These are phyloP conservation scores for Colletotrichum echinochloae DNA, from an alignment of 2,329 filamentous ascomycete genomes.

Conservation along the genomic window DNA sequence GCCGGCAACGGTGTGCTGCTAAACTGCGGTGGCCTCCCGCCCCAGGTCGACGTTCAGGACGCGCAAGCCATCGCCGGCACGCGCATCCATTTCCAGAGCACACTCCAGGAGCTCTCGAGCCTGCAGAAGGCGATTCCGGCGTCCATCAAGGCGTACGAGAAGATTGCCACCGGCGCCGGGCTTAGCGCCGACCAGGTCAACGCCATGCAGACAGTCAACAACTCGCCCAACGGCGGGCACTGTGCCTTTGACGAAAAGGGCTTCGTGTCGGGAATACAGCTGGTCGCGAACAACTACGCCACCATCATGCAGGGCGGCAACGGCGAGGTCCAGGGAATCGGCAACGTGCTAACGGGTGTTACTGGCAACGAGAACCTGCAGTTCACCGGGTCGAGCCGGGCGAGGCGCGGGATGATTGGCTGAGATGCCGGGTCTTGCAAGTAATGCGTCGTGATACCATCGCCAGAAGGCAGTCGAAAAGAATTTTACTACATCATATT, in stretches of 20 bases:
- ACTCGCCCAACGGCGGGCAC: constrained; percentile 66
- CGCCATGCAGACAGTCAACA: constrained; percentile 67
- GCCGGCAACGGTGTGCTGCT: constrained; percentile 64
- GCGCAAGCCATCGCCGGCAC: constrained; percentile 58
- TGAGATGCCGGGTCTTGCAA: not conserved
- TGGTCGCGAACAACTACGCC: constrained; percentile 65
- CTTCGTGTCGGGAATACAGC: constrained; percentile 68
- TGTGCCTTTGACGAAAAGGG: constrained; percentile 68
- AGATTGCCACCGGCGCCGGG: constrained; percentile 58
- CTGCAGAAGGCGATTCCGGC: constrained; percentile 64
- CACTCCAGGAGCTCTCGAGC: constrained; percentile 60
- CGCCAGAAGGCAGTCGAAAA: not conserved
- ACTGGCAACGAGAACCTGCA: constrained; percentile 61
- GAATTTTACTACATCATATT: not conserved
- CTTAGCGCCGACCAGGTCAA: constrained; percentile 59
- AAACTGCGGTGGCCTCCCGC: constrained; percentile 66
- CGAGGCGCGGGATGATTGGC: constrained; percentile 34
- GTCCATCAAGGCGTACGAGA: constrained; percentile 63
- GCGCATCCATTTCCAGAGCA: constrained; percentile 68
- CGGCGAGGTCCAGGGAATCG: constrained; percentile 62
- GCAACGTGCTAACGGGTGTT: constrained; percentile 60
- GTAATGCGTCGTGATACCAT: constrained; percentile 17
- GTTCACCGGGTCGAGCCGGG: constrained; percentile 47
- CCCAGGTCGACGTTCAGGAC: constrained; percentile 63
- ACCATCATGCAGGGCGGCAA: constrained; percentile 65